These are phyloP conservation scores for Fraxinus angustifolia DNA, from an alignment of 305 asterid species.

Conservation along the genomic window DNA sequence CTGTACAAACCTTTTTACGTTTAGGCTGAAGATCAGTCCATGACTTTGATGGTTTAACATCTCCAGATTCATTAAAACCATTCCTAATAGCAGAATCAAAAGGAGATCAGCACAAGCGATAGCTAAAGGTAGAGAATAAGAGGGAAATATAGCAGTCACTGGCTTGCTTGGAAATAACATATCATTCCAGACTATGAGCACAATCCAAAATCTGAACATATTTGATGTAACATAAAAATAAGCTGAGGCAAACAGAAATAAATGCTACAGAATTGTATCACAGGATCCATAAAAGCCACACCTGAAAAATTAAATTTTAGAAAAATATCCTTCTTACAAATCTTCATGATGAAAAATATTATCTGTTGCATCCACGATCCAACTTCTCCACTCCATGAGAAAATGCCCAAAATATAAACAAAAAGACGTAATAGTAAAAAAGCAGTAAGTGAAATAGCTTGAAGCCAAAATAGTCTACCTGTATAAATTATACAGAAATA, in stretches of 20 bases:
- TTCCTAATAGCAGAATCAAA: slow-evolving; percentile 44
- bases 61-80: slow-evolving; percentile 37
- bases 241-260: neutral
- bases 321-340: slow-evolving; percentile 5
- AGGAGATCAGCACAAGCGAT: slow-evolving; percentile 26
- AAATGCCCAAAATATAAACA: slow-evolving; percentile 11
- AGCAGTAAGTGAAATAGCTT: neutral
- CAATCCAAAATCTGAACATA: neutral
- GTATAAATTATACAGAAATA: neutral
- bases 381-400: neutral
- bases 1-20: slow-evolving; percentile 52
- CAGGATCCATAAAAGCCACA: slow-evolving; percentile 7
- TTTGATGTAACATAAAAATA: neutral
- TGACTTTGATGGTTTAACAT: slow-evolving; percentile 38
- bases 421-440: neutral
- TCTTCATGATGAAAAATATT: neutral
- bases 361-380: neutral
- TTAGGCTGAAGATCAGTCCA: slow-evolving; percentile 54
- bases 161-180: slow-evolving; percentile 12
- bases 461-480: neutral
- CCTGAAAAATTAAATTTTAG: slow-evolving; percentile 2
- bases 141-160: slow-evolving; percentile 19
- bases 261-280: slow-evolving; percentile 7
- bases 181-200: neutral
- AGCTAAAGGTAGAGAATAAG: slow-evolving; percentile 20